A percentile compares a stretch with the other conserved stretches of the same genome.
Conservation (phyloP, 495 filamentous ascomycete genomes). For the Aspergillus conjunctus region DNA sequence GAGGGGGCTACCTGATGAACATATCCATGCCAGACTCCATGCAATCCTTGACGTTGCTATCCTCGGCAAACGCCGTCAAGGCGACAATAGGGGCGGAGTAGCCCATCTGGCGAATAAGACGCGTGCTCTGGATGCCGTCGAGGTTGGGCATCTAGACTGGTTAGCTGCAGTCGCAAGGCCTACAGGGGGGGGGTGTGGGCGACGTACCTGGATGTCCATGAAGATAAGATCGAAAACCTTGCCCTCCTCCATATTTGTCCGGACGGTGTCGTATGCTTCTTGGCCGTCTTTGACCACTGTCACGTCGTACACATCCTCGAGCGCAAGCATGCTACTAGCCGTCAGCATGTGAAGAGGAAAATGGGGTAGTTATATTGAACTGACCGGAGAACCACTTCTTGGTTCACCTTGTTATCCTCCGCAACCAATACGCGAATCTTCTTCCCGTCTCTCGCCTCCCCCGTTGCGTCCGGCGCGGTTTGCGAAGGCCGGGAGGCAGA, state of each 20-base stretch:
- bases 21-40: slow-evolving; percentile 76
- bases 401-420: slow-evolving; percentile 94
- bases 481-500: slow-evolving; percentile 13
- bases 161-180: slow-evolving; percentile 11
- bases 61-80: slow-evolving; percentile 86
- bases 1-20: slow-evolving; percentile 52
- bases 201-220: slow-evolving; percentile 71
- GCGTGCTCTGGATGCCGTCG: slow-evolving; percentile 83
- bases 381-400: slow-evolving; percentile 69
- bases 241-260: slow-evolving; percentile 72
- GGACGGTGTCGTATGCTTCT: slow-evolving; percentile 84
- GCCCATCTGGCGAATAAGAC: slow-evolving; percentile 83
- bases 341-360: not conserved
- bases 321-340: slow-evolving; percentile 56
- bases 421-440: slow-evolving; percentile 86
- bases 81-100: slow-evolving; percentile 90
- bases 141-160: slow-evolving; percentile 79
- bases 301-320: slow-evolving; percentile 73
- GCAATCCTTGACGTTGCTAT: slow-evolving; percentile 84
- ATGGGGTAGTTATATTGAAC: too few species aligned
- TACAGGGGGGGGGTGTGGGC: slow-evolving; percentile 15
- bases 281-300: slow-evolving; percentile 85
- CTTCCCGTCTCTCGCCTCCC: slow-evolving; percentile 39
- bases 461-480: not conserved
- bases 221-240: slow-evolving; percentile 81